Base-by-base conservation (phyloP, 148 eudicot genomes). In the Pharnaceum exiguum region DNA sequence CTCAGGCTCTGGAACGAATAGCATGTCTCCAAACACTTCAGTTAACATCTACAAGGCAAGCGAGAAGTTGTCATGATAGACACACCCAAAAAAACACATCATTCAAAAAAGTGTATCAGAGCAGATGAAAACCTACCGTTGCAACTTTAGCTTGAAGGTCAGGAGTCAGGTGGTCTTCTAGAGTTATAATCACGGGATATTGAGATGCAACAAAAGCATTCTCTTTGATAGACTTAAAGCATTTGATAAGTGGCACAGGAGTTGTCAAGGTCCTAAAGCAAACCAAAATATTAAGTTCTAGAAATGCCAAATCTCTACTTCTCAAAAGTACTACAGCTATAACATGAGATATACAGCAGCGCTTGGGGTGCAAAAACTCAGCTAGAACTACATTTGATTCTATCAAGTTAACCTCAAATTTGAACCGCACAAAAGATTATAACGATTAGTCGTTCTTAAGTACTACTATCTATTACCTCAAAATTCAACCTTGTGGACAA, bases 141-240 rank as follows among this genome's bases (percentile, higher is more conserved):
- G 97, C 97, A 68, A 85, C 96, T 82, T 85, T 93, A 39, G 88
- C 88, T 65, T 85, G 98, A 61, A 93, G 98, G 44, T 78, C 70
- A 7, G 90, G 77, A 9, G 95, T 83, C 46, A 93, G 91, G 63
- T 93, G 99, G 66, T 93, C 99, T 77, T 93, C 99, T 46, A 93
- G 70, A 18, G 96, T 93, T 51, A 93, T 87, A 19, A 93, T 74
- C 13, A 93, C 82, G 31, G 98, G 96, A 60, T 93, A 94, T 10
- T 89, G 85, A 55, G 95, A 94, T 45, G 67, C 60, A 51, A 73
- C 80, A 64, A 94, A 94, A 43, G 99, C 99, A 71, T 89, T 77
- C 52, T 94, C 79, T 62, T 75, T 89, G 43, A 94, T 89, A 10
- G 99, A 75, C 83, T 71, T 84, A 54, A 94, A 68, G 64, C 99